phyloP scores from a whole-genome alignment of 352 stramenopile genomes.

The Stramenopiles sp. region DNA sequence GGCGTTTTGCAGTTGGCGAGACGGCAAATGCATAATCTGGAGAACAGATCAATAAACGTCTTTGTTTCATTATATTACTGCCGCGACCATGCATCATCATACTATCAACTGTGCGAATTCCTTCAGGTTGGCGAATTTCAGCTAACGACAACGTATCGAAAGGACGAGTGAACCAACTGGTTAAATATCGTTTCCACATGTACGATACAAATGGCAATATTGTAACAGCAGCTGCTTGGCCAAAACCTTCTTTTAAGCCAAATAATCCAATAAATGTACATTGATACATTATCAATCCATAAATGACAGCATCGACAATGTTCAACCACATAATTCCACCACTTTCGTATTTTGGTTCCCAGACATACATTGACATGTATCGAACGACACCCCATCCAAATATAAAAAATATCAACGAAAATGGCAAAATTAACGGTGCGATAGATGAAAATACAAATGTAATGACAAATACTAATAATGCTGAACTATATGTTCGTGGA shows the following conservation, averaged over 20 bases:
- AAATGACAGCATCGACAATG: background rate
- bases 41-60: background rate
- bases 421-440: background rate
- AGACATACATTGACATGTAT: background rate
- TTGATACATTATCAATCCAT: background rate
- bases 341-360: background rate
- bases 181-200: background rate
- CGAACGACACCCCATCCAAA: background rate
- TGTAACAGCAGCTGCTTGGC: background rate
- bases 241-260: background rate
- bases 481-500: background rate
- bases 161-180: background rate
- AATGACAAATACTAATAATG: background rate
- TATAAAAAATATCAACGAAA: background rate
- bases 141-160: background rate
- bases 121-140: background rate
- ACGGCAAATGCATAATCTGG: background rate
- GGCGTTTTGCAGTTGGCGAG: background rate
- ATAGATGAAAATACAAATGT: background rate
- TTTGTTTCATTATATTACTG: background rate
- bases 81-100: background rate
- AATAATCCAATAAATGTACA: background rate
- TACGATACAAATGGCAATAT: background rate
- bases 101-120: background rate
- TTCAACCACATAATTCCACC: background rate